Base-by-base conservation (phyloP, 2,329 filamentous ascomycete species). In the Hymenoscyphus linearis region DNA sequence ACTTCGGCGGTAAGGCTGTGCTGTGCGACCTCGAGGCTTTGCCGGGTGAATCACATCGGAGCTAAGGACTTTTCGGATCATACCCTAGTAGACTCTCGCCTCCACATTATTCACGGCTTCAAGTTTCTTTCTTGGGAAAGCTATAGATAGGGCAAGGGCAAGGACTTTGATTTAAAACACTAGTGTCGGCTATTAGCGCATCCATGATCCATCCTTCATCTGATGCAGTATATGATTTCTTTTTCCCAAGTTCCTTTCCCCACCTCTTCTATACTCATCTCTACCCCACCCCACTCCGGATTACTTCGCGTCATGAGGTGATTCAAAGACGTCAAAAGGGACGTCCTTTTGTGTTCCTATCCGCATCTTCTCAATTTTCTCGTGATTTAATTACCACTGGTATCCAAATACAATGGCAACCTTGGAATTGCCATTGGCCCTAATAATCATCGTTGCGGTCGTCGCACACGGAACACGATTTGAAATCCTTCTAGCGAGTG, bases 31-130 rank as follows among this genome's bases (percentile, higher is more conserved):
- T 53, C 4, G 52, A 36, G 54, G n/a, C 25, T 61, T 64, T 62
- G 63, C 62, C 62, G 65, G 31, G 53, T 65, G 65, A 67, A 62
- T 67, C 65, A 67, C 22, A 57, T 40, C n/a, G 6, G 18, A 9
- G 55, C 62, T 66, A 64, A 44, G 22, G 64, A 47, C 7, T 44
- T 60, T 65, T 58, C 44, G 22, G 63, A 44, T 44, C 13, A 40
- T 27, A 27, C 47, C 64, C 64, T 58, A 27, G 62, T 57, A 59
- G 53, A 57, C 60, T 61, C 52, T 60, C 57, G 57, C 40, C 53
- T 60, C 44, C 40, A 27, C 26, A 18, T 36, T 60, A 27, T 54
- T 34, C 26, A 47, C 7, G 6, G 7, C 40, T 47, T 47, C 40
- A 9, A 5, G 18, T 10, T 25, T 47, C 40, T 54, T 52, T 40